Evolutionary conservation across 495 filamentous ascomycete species (phyloP).

Genomic region (Hyaloscypha bicolor): DNA sequence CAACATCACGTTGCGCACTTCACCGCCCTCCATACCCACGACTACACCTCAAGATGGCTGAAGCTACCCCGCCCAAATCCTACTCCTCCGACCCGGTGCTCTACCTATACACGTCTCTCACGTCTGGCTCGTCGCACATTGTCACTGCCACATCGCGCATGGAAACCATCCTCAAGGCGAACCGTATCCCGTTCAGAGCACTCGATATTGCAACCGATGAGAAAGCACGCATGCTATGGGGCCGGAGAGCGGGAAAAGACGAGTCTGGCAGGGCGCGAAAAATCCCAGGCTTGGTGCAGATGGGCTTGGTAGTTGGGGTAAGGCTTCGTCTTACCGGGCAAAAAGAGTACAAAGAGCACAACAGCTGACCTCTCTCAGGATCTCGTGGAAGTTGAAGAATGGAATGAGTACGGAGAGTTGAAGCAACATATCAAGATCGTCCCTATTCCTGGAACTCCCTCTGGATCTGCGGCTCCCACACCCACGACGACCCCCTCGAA

Average conservation of each 20-base stretch:
- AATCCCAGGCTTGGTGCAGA: constrained; percentile 85
- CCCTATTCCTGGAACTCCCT: constrained; percentile 37
- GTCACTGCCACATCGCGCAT: constrained; percentile 93
- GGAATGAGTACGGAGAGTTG: constrained; percentile 98
- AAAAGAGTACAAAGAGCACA: constrained; percentile 3
- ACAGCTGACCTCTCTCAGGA: constrained; percentile 57
- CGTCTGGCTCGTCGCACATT: constrained; percentile 96
- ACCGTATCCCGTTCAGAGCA: constrained; percentile 89
- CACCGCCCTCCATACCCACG: neutral
- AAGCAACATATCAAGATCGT: constrained; percentile 74
- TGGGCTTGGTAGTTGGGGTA: constrained; percentile 85
- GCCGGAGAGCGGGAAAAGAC: constrained; percentile 69
- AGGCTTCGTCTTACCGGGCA: constrained; percentile 38
- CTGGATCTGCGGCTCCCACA: constrained; percentile 17
- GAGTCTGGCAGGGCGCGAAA: constrained; percentile 67
- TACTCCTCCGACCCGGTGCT: constrained; percentile 79
- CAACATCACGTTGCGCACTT: neutral
- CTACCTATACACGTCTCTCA: constrained; percentile 92
- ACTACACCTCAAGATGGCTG: constrained; percentile 26
- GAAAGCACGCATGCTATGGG: constrained; percentile 88
- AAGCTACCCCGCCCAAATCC: constrained; percentile 38
- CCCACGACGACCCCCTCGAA: constrained; percentile 29
- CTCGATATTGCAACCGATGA: constrained; percentile 93
- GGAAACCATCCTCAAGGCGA: constrained; percentile 94
- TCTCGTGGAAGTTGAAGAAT: constrained; percentile 91